Evolutionary conservation across 1,284 basidiomycete genomes (phyloP).

Genomic region (Mycena citricolor): DNA sequence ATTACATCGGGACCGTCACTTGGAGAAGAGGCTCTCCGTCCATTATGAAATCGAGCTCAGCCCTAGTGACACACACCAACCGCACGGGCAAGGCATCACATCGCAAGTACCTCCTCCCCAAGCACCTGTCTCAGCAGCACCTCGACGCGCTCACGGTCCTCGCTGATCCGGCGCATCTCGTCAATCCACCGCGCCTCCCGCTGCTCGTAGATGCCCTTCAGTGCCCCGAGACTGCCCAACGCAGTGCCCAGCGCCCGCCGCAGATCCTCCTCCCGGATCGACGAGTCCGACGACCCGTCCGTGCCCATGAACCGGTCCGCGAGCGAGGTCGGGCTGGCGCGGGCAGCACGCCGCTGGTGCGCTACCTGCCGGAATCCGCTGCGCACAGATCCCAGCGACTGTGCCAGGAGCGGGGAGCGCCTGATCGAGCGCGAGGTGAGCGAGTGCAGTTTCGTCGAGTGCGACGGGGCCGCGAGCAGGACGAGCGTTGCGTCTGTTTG

Average conservation of each 20-base stretch:
- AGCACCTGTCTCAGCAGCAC: conserved; percentile 63
- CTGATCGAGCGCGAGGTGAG: conserved; percentile 68
- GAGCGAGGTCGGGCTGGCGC: conserved; percentile 52
- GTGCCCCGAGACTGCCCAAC: conserved; percentile 58
- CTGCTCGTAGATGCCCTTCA: conserved; percentile 64
- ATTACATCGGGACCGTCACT: too few relatives aligned
- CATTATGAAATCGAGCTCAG: too few relatives aligned
- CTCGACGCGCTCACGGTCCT: conserved; percentile 67
- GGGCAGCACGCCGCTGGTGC: conserved; percentile 49
- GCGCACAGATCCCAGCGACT: conserved; percentile 53
- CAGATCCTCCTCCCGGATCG: conserved; percentile 59
- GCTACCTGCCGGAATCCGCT: conserved; percentile 60
- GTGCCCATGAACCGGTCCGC: conserved; percentile 52
- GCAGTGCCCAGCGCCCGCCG: conserved; percentile 64
- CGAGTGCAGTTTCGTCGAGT: conserved; percentile 60
- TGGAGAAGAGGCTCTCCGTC: too few relatives aligned
- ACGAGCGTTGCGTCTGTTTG: conserved; percentile 78
- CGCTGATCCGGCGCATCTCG: conserved; percentile 62
- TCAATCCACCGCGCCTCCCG: conserved; percentile 67
- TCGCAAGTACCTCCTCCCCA: too few relatives aligned
- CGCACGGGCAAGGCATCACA: too few relatives aligned
- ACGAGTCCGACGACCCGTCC: conserved; percentile 58
- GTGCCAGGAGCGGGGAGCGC: conserved; percentile 46
- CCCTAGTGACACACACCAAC: too few relatives aligned
- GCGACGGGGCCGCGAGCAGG: conserved; percentile 69